These are phyloP conservation scores for Saccharomycopsis amapae DNA, from an alignment of 805 yeast genomes.

Conservation along the genomic window DNA sequence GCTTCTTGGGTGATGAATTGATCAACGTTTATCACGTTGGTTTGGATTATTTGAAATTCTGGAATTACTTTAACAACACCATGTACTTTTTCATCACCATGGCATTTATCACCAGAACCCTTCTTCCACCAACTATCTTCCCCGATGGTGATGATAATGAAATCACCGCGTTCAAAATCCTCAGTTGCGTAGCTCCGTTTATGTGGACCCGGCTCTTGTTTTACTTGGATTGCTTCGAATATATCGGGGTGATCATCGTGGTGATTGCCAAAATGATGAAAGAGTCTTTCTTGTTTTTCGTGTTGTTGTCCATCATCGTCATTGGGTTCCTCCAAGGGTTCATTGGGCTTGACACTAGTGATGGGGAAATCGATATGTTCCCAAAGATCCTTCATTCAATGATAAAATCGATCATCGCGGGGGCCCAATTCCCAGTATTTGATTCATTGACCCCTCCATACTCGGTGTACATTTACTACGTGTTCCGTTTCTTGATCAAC, in stretches of 20 bases:
- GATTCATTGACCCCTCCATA: conserved; percentile 76
- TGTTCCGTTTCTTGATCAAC: conserved; percentile 69
- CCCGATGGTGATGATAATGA: conserved; percentile 25
- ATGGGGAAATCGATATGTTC: conserved; percentile 74
- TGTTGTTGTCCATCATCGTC: conserved; percentile 59
- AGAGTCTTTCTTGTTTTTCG: conserved; percentile 75
- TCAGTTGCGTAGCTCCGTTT: conserved; percentile 62
- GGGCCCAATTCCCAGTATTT: conserved; percentile 64
- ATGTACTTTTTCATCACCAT: conserved; percentile 50
- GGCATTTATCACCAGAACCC: conserved; percentile 49
- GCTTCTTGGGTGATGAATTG: conserved; percentile 60
- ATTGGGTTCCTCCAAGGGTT: conserved; percentile 83
- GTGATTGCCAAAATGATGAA: conserved; percentile 72
- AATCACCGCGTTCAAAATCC: conserved; percentile 39
- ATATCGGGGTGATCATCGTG: conserved; percentile 31
- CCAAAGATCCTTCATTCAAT: conserved; percentile 53
- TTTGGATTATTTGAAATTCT: conserved; percentile 57
- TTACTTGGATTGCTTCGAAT: conserved; percentile 55
- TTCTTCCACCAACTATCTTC: conserved; percentile 21
- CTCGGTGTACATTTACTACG: conserved; percentile 68
- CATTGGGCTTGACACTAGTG: conserved; percentile 79
- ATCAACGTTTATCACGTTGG: conserved; percentile 74
- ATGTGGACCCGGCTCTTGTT: conserved; percentile 63
- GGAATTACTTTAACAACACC: conserved; percentile 68
- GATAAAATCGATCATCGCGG: conserved; percentile 66